Evolutionary conservation across 2,329 filamentous ascomycete genomes (phyloP), one percentile per base, ranked within the genome.

Genomic region (Lasiodiplodia citricola): DNA sequence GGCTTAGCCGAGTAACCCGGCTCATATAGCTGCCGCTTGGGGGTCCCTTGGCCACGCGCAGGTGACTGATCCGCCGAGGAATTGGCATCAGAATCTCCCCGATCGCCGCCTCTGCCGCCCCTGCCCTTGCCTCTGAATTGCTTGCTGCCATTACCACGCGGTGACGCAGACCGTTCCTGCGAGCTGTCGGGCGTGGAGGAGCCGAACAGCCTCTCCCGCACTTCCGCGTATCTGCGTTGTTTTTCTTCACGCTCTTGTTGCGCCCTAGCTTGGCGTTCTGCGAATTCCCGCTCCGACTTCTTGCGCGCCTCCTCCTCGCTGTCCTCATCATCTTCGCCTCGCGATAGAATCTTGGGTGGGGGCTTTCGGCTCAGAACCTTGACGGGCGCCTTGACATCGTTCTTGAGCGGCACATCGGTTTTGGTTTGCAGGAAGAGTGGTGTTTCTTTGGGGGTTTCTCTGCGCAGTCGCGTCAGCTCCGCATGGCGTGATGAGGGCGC

Each of bases 211-310:
- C 94, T 91, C 74, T 95, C 93, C 37, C 95, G 87, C 6, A 90
- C 92, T 82, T 97, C 94, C 70, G 96, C 92, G 78, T 97, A 97
- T 70, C 92, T 91, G 68, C 90, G 90, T 82, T 97, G 92, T 83
- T 96, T 97, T 82, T 97, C 94, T 76, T 96, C 94, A 11, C 90
- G 87, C 74, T 97, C 93, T 60, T 87, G 86, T 77, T 93, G 89
- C 66, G 94, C 92, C 75, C 91, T 91, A 28, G 89, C 87, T 70
- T 92, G 89, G 41, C 94, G 87, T 82, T 97, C 91, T 74, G 95
- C 92, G 3, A 91, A 87, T 0, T 88, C 91, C 54, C 88, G 87
- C 73, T 89, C 88, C 23, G 86, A 83, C 71, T 88, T 87, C 76
- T 87, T 89, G 66, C 83, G 81, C 60, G 83, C 80, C 67, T 89